phyloP scores from a whole-genome alignment of 1,284 basidiomycete species.

The Ceratobasidium sp. region DNA sequence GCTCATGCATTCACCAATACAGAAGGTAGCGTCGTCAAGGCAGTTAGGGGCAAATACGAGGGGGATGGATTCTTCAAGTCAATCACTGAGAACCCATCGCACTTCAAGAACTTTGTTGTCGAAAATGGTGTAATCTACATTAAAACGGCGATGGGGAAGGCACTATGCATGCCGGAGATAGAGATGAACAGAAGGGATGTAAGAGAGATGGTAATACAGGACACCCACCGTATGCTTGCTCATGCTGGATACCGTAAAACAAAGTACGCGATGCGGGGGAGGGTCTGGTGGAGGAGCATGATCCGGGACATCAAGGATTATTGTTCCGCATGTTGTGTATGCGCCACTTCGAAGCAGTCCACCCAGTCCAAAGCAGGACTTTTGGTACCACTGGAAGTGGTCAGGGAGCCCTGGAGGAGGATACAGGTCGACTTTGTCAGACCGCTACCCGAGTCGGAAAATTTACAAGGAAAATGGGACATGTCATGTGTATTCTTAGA shows the following conservation, averaged over 20 bases:
- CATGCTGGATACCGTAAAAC: conserved; percentile 43
- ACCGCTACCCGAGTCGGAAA: conserved; percentile 49
- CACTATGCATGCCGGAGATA: conserved; percentile 51
- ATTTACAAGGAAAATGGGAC: conserved; percentile 50
- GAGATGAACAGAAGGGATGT: neutral
- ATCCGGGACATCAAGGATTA: conserved; percentile 36
- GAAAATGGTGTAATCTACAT: conserved; percentile 46
- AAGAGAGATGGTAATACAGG: conserved; percentile 31
- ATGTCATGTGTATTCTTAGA: conserved; percentile 52
- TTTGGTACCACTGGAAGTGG: conserved; percentile 49
- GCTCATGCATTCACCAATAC: neutral
- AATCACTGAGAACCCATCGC: conserved; percentile 43
- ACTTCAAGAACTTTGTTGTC: conserved; percentile 46
- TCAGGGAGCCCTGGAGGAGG: conserved; percentile 49
- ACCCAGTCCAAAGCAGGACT: conserved; percentile 46
- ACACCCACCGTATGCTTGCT: conserved; percentile 21
- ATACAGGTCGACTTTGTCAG: conserved; percentile 57
- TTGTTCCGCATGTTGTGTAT: conserved; percentile 37
- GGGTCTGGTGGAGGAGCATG: conserved; percentile 44
- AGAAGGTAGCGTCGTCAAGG: neutral
- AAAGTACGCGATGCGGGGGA: conserved; percentile 8
- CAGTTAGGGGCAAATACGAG: conserved; percentile 36
- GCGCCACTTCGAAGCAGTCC: conserved; percentile 33
- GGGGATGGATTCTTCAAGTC: conserved; percentile 45
- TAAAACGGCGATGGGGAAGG: conserved; percentile 30